Base-by-base conservation (phyloP, 106 monocot genomes). In the Agapanthus africanus region DNA sequence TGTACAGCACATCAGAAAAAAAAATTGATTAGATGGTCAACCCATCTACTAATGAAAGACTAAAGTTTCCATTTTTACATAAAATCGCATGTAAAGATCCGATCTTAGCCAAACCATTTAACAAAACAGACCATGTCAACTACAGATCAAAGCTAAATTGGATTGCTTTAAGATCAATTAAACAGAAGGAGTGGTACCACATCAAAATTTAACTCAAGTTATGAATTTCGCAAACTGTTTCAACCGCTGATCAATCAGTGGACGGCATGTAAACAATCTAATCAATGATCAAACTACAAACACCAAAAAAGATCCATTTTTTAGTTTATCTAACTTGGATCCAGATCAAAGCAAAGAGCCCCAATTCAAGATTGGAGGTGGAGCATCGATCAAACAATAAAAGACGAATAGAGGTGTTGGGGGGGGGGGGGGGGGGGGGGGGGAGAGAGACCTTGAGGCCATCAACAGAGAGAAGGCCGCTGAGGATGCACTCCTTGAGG, bases 401-500 rank as follows among this genome's bases (percentile, higher is more conserved):
- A 35, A 77, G n/a, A n/a, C n/a, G n/a, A n/a, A n/a, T n/a, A n/a
- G n/a, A n/a, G n/a, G n/a, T n/a, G n/a, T n/a, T n/a, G n/a, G n/a
- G n/a, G n/a, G n/a, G n/a, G n/a, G n/a, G n/a, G n/a, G n/a, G n/a
- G n/a, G 49, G 30, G 30, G 31, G n/a, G 46, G 13, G 21, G 32
- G n/a, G 54, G 14, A 54, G 30, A n/a, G 65, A 50, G 47, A 82
- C 88, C 84, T 90, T 93, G 72, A 87, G 90, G 76, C 93, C 93
- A 52, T 90, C 83, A 54, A 93, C 93, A 64, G 90, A 93, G 70
- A 93, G 90, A 47, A 93, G 93, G 35, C 93, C 93, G 51, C 90
- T 90, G 76, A 94, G 87, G 77, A 94, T 90, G 76, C 93, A 94
- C 59, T 94, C 90, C 78, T 94, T 90, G 70, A 94, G 90, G 2